Evolutionary conservation across 352 stramenopile species (phyloP).

Genomic region (Pythium utonaiense): DNA sequence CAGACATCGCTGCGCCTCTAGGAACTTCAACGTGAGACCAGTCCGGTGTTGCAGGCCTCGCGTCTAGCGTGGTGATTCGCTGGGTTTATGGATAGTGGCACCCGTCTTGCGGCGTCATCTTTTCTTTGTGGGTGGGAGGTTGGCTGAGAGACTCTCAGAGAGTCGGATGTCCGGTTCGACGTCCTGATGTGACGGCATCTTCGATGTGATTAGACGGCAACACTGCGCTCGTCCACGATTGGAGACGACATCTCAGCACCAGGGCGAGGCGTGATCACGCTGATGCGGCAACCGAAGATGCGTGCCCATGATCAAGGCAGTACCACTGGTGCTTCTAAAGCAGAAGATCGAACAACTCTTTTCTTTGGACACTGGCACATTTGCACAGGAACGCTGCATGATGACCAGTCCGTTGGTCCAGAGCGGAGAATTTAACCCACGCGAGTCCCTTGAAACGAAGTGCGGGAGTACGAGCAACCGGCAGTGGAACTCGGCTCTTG

Average conservation of each 20-base stretch:
- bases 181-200: constrained; percentile 1
- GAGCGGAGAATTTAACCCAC: too few relatives aligned
- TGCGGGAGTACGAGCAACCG: too few relatives aligned
- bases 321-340: too few relatives aligned
- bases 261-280: not conserved
- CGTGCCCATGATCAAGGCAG: too few relatives aligned
- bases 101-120: not conserved
- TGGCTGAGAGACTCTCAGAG: too few relatives aligned
- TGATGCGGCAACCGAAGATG: not conserved
- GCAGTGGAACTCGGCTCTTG: too few relatives aligned
- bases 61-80: not conserved
- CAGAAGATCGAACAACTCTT: not conserved
- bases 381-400: too few relatives aligned
- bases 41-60: not conserved
- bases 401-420: too few relatives aligned
- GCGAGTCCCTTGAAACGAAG: too few relatives aligned
- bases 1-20: not conserved
- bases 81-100: not conserved
- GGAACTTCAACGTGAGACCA: not conserved
- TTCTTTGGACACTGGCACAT: too few relatives aligned
- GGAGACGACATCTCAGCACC: not conserved
- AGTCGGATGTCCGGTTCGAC: not conserved
- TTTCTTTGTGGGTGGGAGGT: not conserved
- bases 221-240: not conserved
- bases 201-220: not conserved